Evolutionary conservation across 345 rosid genomes (phyloP).

Genomic region (Brassica nigra): DNA sequence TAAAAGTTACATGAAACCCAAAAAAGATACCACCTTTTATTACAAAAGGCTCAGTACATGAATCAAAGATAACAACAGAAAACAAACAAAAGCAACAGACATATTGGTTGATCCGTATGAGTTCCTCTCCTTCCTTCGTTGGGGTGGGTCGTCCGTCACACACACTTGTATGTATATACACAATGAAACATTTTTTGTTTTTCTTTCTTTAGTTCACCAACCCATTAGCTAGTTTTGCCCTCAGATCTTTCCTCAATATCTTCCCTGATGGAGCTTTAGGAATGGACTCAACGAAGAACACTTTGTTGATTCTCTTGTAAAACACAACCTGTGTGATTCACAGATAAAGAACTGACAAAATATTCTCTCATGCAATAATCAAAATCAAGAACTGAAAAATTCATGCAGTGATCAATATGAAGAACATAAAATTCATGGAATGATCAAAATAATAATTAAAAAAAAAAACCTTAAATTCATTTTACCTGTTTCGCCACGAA

Average conservation of each 20-base stretch:
- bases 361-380: background rate
- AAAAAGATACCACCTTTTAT: constrained; percentile 20
- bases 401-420: background rate
- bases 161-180: constrained; percentile 31
- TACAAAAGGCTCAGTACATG: constrained; percentile 23
- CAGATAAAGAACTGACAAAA: background rate
- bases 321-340: constrained; percentile 6
- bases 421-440: background rate
- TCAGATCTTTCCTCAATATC: constrained; percentile 66
- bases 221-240: constrained; percentile 30
- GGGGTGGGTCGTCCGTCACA: constrained; percentile 1
- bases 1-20: constrained; percentile 33
- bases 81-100: background rate
- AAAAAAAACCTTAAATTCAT: background rate
- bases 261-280: constrained; percentile 81
- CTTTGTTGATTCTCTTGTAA: constrained; percentile 58
- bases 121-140: background rate
- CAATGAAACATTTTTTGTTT: constrained; percentile 19
- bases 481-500: constrained; percentile 73
- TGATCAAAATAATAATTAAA: background rate
- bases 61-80: constrained; percentile 14
- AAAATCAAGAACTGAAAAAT: background rate
- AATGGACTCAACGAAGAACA: constrained; percentile 55
- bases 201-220: background rate
- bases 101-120: constrained; percentile 7